These are phyloP conservation scores for Pelagomonas calceolata DNA, from an alignment of 108 stramenopile genomes.

Conservation along the genomic window DNA sequence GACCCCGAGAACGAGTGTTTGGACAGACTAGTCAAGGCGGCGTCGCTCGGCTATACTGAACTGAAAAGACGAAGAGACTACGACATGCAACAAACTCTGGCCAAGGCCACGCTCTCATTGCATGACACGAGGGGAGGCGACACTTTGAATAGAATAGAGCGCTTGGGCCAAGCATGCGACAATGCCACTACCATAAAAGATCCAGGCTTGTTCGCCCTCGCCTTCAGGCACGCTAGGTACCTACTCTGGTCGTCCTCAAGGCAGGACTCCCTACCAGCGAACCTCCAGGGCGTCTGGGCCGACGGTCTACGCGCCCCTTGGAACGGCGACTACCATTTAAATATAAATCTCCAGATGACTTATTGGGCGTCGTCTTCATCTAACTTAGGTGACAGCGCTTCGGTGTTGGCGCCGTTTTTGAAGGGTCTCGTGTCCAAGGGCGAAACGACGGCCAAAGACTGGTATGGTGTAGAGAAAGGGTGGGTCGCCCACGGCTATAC, in stretches of 20 bases:
- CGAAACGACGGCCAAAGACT: neutral
- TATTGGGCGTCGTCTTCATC: neutral
- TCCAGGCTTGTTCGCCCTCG: conserved; percentile 8
- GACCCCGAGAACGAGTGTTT: neutral
- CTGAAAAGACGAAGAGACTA: conserved; percentile 9
- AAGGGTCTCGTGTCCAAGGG: conserved; percentile 8
- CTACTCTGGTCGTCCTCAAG: conserved; percentile 13
- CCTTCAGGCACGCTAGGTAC: conserved; percentile 18
- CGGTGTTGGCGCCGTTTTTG: conserved; percentile 15
- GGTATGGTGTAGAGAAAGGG: conserved; percentile 14
- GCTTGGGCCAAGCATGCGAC: conserved; percentile 5
- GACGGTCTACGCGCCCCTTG: conserved; percentile 19
- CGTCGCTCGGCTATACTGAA: conserved; percentile 8
- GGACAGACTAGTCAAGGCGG: conserved; percentile 4
- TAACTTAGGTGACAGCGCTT: conserved; percentile 3
- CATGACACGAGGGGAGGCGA: neutral
- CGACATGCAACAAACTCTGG: neutral
- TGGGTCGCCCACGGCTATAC: conserved; percentile 32
- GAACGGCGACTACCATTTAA: conserved; percentile 32
- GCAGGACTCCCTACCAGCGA: conserved; percentile 10
- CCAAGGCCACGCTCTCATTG: no score
- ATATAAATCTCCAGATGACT: conserved; percentile 26
- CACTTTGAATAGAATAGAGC: conserved; percentile 11
- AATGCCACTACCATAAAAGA: conserved; percentile 1
- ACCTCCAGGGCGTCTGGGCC: conserved; percentile 31